Evolutionary conservation across 495 filamentous ascomycete genomes (phyloP), one percentile per base, ranked within the genome.

Genomic region (Pseudoneurospora amorphoporcata): DNA sequence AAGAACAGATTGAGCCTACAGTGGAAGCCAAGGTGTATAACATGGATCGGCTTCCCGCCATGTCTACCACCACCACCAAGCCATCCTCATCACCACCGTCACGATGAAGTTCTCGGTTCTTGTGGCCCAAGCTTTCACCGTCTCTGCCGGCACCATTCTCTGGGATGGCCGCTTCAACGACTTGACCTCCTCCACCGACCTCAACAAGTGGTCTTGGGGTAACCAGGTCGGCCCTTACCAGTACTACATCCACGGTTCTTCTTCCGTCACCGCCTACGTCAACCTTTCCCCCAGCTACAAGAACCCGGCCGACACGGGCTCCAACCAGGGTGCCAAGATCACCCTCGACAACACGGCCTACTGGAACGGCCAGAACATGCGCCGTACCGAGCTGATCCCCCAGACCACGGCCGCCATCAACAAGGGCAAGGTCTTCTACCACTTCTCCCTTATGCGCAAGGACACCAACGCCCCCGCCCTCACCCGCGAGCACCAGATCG

Each of bases 181-280:
- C 69, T 71, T 89, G 69, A 76, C 77, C 17, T 83, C 85, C 12
- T 82, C 84, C 70, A 75, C 82, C 17, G 86, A 87, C 74, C 81
- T 90, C 6, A 83, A 84, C 77, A 83, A 85, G 73, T 91, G 90
- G 90, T 90, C 88, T 14, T 92, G 87, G 87, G 83, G 83, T 0
- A 89, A 87, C 79, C 86, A 90, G 81, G 87, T 91, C 72, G 88
- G 88, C 8, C 85, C 88, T 1, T 92, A 88, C 80, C 89, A 92
- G 77, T 92, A 90, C 84, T 92, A 92, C 81, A 92, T 92, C 81
- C 89, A 92, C 82, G 90, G 90, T 4, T 76, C 80, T 8, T 86
- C 82, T 23, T 43, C 79, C 3, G 87, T 90, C 3, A 81, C 83
- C 17, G 75, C 86, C 69, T 91, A 92, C 74, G 85, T 92, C 69